A percentile compares a stretch with the other conserved stretches of the same genome.
phyloP scores from a whole-genome alignment of 1,284 basidiomycete species.

The Grifola frondosa region DNA sequence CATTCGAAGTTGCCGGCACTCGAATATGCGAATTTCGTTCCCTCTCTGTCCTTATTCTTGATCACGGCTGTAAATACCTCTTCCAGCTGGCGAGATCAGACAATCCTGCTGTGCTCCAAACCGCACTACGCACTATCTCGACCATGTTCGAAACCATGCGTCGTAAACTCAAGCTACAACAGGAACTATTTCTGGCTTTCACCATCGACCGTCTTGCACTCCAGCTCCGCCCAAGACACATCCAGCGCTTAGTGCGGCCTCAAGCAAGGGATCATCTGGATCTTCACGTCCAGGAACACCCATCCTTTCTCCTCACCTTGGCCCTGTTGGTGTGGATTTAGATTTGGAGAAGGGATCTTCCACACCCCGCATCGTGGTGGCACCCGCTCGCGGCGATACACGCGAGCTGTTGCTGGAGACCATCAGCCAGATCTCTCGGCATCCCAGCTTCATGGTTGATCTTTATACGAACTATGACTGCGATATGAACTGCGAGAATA shows the following conservation, averaged over 20 bases:
- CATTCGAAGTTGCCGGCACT: conserved; percentile 83
- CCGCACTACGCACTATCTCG: conserved; percentile 82
- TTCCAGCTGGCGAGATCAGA: conserved; percentile 94
- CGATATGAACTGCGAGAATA: conserved; percentile 93
- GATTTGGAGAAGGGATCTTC: conserved; percentile 52
- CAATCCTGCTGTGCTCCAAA: conserved; percentile 76
- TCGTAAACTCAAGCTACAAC: conserved; percentile 89
- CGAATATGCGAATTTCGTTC: conserved; percentile 77
- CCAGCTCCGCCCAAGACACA: conserved; percentile 36
- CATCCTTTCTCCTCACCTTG: conserved; percentile 41
- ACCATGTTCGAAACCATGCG: conserved; percentile 90
- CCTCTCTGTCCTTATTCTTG: conserved; percentile 71
- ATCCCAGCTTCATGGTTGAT: conserved; percentile 92
- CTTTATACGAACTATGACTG: conserved; percentile 97
- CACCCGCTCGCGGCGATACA: conserved; percentile 84
- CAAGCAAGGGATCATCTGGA: conserved; percentile 20
- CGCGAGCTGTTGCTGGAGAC: conserved; percentile 91
- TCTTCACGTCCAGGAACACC: conserved; percentile 60
- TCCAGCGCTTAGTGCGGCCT: conserved; percentile 14
- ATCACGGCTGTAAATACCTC: conserved; percentile 93
- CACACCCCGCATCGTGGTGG: conserved; percentile 58
- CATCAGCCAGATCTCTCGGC: conserved; percentile 76
- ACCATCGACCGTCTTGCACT: conserved; percentile 85
- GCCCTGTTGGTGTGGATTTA: conserved; percentile 41
- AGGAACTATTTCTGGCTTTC: conserved; percentile 93